These are phyloP conservation scores for Schizonepeta tenuifolia DNA, from an alignment of 257 asterid genomes.

Conservation along the genomic window DNA sequence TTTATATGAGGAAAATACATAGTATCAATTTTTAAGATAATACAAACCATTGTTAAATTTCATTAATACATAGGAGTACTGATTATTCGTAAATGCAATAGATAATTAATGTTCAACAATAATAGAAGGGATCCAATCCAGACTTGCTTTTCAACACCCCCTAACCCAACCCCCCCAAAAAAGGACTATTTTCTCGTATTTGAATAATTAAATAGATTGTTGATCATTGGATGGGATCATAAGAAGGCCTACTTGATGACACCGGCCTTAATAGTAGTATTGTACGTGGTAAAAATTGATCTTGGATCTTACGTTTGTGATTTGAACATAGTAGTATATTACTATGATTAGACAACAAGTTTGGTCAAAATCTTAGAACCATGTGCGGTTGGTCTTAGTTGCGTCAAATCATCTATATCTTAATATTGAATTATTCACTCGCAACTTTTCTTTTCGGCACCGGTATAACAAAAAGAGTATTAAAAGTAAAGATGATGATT, in stretches of 20 bases:
- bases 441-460: too few species aligned
- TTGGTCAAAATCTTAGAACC: constrained; percentile 33
- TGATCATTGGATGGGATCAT: constrained; percentile 18
- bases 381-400: constrained; percentile 20
- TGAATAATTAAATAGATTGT: not conserved
- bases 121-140: too few species aligned
- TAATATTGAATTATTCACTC: not conserved
- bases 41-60: too few species aligned
- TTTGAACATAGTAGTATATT: not conserved
- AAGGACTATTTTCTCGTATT: not conserved
- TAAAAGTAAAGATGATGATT: too few species aligned
- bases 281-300: constrained; percentile 28
- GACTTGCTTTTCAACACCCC: too few species aligned
- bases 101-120: too few species aligned
- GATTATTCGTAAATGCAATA: too few species aligned
- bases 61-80: too few species aligned
- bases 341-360: constrained; percentile 18
- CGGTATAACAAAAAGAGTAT: too few species aligned
- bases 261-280: not conserved
- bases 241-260: not conserved
- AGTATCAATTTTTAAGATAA: too few species aligned
- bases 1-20: too few species aligned
- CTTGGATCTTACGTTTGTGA: constrained; percentile 41
- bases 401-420: not conserved
- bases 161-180: too few species aligned